Conservation (phyloP, 2,329 filamentous ascomycete species). For the Gremmenia infestans region DNA sequence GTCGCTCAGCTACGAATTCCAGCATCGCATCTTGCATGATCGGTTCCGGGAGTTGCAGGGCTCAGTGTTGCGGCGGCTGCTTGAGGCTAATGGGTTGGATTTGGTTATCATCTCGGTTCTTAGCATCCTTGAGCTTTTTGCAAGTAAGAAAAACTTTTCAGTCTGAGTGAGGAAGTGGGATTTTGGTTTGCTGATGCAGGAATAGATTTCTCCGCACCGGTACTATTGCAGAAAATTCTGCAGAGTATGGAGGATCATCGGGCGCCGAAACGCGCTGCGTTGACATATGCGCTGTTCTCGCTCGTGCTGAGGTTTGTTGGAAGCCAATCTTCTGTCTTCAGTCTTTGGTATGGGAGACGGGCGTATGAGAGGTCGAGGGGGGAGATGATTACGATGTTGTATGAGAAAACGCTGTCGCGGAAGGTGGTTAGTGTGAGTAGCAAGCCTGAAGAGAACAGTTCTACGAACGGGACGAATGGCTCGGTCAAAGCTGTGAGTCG, state of each 20-base stretch:
- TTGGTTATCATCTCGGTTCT: constrained; percentile 54
- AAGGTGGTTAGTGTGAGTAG: constrained; percentile 29
- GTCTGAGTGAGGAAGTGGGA: background rate
- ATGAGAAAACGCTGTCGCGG: constrained; percentile 54
- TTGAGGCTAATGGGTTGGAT: constrained; percentile 76
- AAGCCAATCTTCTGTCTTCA: constrained; percentile 63
- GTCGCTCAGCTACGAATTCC: constrained; percentile 74
- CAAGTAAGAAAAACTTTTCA: constrained; percentile 36
- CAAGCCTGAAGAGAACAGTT: constrained; percentile 16
- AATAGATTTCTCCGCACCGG: constrained; percentile 53
- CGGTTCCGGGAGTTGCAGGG: constrained; percentile 70
- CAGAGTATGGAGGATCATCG: constrained; percentile 55
- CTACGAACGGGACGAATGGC: constrained; percentile 9
- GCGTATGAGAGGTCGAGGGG: constrained; percentile 80
- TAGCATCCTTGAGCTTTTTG: constrained; percentile 56
- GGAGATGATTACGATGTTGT: constrained; percentile 80
- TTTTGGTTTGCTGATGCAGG: constrained; percentile 17
- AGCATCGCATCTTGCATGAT: constrained; percentile 69
- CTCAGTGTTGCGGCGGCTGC: constrained; percentile 63
- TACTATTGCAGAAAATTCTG: constrained; percentile 69
- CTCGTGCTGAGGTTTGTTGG: constrained; percentile 56
- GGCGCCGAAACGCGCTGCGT: constrained; percentile 48
- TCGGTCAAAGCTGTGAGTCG: constrained; percentile 3
- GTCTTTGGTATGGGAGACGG: constrained; percentile 76
- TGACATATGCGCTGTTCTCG: constrained; percentile 61